Evolutionary conservation across 176 grass and related monocot genomes (phyloP).

Genomic region (Chrysopogon serrulatus): DNA sequence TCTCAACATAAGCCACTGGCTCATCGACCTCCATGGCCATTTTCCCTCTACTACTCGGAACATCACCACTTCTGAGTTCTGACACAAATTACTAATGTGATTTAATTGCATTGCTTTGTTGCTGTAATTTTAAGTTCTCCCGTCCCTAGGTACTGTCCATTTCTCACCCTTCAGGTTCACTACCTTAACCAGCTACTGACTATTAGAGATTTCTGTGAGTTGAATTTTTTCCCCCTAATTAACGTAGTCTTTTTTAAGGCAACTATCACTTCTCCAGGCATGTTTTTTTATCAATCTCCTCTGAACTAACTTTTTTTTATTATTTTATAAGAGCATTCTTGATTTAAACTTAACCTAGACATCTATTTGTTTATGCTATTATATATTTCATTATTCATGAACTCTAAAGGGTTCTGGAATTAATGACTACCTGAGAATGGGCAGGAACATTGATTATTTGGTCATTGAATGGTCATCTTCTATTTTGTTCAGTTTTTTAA

Average conservation of each 20-base stretch:
- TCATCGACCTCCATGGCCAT: background rate
- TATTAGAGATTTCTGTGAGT: background rate
- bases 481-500: background rate
- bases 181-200: background rate
- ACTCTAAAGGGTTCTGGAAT: background rate
- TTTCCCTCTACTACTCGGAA: background rate
- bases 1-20: background rate
- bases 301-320: background rate
- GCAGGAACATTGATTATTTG: background rate
- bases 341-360: background rate
- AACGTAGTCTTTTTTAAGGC: background rate
- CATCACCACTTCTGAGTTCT: background rate
- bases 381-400: background rate
- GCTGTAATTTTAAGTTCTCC: background rate
- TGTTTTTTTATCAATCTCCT: background rate
- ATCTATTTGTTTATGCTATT: background rate
- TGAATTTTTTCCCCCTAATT: conserved; percentile 2
- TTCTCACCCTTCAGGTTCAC: background rate
- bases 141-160: background rate
- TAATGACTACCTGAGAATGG: background rate
- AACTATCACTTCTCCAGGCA: background rate
- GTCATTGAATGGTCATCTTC: background rate
- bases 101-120: background rate
- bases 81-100: background rate
- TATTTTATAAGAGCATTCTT: background rate